Conservation (phyloP, 768 basidiomycete species). For the Pleurotus salmoneostramineus region DNA sequence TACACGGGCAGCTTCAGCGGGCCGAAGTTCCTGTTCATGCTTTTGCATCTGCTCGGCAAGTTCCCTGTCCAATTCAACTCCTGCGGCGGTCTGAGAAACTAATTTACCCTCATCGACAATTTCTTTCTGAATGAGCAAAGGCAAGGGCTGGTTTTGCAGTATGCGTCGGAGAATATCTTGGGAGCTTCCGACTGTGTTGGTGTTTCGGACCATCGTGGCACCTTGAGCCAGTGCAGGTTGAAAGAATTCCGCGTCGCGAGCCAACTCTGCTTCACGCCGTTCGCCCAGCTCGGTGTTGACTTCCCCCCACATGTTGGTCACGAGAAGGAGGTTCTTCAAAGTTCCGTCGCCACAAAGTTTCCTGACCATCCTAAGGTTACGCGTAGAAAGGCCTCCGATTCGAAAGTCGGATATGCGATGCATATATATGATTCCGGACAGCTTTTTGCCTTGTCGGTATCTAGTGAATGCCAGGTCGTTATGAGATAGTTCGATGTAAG, state of each 20-base stretch:
- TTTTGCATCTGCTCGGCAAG: constrained; percentile 40
- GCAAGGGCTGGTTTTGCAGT: constrained; percentile 32
- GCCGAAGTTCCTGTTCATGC: constrained; percentile 8
- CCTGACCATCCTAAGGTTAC: constrained; percentile 40
- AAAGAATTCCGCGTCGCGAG: background rate
- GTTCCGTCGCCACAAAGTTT: constrained; percentile 39
- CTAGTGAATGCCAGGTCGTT: constrained; percentile 5
- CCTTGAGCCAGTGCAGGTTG: constrained; percentile 2
- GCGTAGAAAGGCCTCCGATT: constrained; percentile 30
- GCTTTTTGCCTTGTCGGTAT: constrained; percentile 16
- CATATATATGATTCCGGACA: constrained; percentile 37
- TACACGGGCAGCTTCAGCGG: background rate
- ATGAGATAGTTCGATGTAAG: background rate
- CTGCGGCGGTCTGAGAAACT: constrained; percentile 49
- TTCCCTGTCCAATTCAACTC: constrained; percentile 48
- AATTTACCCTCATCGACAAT: constrained; percentile 44
- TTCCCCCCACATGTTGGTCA: constrained; percentile 41
- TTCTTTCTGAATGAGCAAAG: constrained; percentile 52
- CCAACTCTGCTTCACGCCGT: constrained; percentile 3
- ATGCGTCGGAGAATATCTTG: constrained; percentile 20
- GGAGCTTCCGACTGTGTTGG: background rate
- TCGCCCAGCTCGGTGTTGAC: constrained; percentile 26
- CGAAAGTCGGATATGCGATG: constrained; percentile 33
- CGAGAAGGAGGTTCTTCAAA: constrained; percentile 37
- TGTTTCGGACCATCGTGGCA: background rate